Conservation (phyloP, 2,329 filamentous ascomycete genomes). For the Beauveria sp. region DNA sequence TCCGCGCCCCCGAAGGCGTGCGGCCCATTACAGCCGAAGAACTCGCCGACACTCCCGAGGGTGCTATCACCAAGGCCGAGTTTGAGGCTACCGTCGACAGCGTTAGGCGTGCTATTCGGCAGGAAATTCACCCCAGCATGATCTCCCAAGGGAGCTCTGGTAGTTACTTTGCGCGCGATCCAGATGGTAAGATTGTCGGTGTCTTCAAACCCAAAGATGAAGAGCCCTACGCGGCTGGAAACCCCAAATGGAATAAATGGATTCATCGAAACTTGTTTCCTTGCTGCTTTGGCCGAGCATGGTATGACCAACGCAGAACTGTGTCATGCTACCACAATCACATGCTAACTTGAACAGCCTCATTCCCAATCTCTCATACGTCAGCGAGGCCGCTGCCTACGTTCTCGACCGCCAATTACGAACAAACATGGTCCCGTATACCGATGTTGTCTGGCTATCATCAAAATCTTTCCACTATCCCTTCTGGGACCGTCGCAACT, state of each 20-base stretch:
- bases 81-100: constrained; percentile 88
- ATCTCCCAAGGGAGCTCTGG: constrained; percentile 96
- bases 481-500: constrained; percentile 88
- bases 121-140: constrained; percentile 88
- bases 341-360: constrained; percentile 40
- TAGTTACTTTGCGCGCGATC: constrained; percentile 92
- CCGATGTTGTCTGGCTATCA: constrained; percentile 85
- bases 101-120: constrained; percentile 80
- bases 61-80: constrained; percentile 66
- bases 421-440: constrained; percentile 92
- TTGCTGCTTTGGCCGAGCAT: constrained; percentile 92
- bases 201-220: constrained; percentile 99
- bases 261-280: constrained; percentile 96
- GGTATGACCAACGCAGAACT: constrained; percentile 39
- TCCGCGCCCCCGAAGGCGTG: constrained; percentile 84
- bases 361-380: constrained; percentile 95
- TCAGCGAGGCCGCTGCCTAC: constrained; percentile 95
- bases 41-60: constrained; percentile 55
- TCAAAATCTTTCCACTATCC: constrained; percentile 98
- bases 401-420: constrained; percentile 84
- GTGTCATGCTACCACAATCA: background rate
- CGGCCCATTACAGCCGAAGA: constrained; percentile 70
- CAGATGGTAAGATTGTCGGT: constrained; percentile 86
- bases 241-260: constrained; percentile 99
- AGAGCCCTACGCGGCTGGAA: constrained; percentile 92